Conservation (phyloP, 257 asterid species). For the Solanum raphanifolium region DNA sequence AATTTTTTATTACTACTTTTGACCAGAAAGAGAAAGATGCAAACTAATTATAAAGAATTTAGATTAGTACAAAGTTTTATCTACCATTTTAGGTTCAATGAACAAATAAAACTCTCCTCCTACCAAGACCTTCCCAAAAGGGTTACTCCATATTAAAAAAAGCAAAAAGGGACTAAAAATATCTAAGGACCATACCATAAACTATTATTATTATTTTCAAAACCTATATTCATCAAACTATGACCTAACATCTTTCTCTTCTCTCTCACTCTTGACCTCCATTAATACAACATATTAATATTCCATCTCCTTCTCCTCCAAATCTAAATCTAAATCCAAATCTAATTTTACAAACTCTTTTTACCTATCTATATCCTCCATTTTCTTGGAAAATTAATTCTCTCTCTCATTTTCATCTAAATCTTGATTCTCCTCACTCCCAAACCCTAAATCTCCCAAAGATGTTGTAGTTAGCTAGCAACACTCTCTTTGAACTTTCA, state of each 20-base stretch:
- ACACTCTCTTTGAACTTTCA: not conserved
- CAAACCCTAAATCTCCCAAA: not conserved
- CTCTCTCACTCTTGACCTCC: not conserved
- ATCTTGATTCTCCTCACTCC: not conserved
- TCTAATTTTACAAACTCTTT: not conserved
- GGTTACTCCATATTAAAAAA: not conserved
- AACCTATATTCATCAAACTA: not conserved
- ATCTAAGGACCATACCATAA: slow-evolving; percentile 10
- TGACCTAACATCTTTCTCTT: not conserved
- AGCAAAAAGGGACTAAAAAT: slow-evolving; percentile 8
- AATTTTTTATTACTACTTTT: not conserved
- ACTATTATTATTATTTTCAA: not conserved
- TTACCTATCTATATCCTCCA: not conserved
- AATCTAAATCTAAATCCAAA: not conserved
- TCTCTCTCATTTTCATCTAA: not conserved
- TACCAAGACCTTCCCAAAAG: not conserved
- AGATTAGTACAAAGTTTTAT: not conserved
- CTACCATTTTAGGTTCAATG: not conserved
- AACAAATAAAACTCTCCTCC: not conserved
- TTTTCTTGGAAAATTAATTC: not conserved
- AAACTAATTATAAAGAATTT: not conserved
- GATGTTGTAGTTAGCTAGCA: not conserved
- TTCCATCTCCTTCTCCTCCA: not conserved
- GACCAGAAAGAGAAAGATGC: not conserved
- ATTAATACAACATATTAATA: not conserved